Evolutionary conservation across 257 asterid species (phyloP).

Genomic region (Solanum chilense): DNA sequence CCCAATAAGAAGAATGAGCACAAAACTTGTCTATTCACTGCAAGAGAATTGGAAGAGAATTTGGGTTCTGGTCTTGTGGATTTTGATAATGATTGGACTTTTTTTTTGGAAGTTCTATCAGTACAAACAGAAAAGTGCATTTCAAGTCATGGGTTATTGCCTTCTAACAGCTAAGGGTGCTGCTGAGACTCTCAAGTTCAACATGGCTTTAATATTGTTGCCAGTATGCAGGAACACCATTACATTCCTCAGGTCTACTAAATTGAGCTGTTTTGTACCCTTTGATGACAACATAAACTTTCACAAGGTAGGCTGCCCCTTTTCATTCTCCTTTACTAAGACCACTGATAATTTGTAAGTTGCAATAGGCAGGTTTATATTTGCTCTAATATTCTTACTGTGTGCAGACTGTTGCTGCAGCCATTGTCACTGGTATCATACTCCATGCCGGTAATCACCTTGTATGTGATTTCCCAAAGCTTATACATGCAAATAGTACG

Average conservation of each 20-base stretch:
- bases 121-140: conserved; percentile 62
- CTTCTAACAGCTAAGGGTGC: conserved; percentile 95
- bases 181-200: conserved; percentile 84
- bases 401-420: conserved; percentile 83
- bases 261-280: conserved; percentile 53
- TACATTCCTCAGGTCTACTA: conserved; percentile 88
- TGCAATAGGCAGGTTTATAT: neutral
- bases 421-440: conserved; percentile 69
- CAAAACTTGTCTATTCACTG: conserved; percentile 32
- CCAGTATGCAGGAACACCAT: conserved; percentile 96
- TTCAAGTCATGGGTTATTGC: conserved; percentile 77
- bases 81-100: conserved; percentile 65
- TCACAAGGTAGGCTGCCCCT: conserved; percentile 54
- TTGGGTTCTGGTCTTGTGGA: conserved; percentile 73
- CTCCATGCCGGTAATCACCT: conserved; percentile 97
- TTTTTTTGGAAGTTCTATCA: conserved; percentile 76
- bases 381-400: neutral
- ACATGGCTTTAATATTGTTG: conserved; percentile 80
- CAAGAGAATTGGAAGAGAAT: conserved; percentile 85
- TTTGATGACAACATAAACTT: conserved; percentile 95
- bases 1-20: conserved; percentile 43
- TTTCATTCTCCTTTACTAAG: neutral
- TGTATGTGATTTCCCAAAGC: conserved; percentile 92
- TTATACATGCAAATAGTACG: conserved; percentile 26
- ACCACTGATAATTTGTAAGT: neutral